Base-by-base conservation (phyloP, 2,329 filamentous ascomycete species). In the Fusarium sp. region DNA sequence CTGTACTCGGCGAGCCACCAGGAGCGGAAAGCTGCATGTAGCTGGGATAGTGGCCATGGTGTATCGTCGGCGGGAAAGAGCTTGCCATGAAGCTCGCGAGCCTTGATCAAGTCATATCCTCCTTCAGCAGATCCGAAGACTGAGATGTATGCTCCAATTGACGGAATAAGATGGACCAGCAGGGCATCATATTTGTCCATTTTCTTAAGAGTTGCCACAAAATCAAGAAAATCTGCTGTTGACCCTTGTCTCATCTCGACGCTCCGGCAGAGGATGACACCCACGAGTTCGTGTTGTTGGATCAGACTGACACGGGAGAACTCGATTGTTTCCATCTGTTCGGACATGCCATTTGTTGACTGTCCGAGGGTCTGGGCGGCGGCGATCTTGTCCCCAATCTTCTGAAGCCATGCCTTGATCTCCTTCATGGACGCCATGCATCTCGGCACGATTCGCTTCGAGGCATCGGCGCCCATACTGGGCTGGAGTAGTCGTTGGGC, bases 1-100 rank as follows among this genome's bases (percentile, higher is more conserved):
- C 92, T 96, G 80, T 97, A 97, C 75, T 98, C 93, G 31, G 93
- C 90, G 50, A 97, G 86, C 96, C 96, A 99, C 86, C 92, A 93
- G 4, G 91, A 88, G 59, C 88, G 86, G 11, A 94, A 86, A 4
- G 93, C 91, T 49, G 94, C 92, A 73, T 94, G 91, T 11, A 98
- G 85, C 72, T 90, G 91, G 14, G 90, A 84, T 38, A 97, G 78
- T 20, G 86, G 84, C 92, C 93, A 97, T 14, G 85, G 81, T 42
- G 90, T 83, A 64, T 89, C 87, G 54, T 93, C 91, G 49, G 87
- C 82, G 36, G 87, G 85, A 70, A 90, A 88, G 20, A 97, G 84
- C 34, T 88, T 83, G 13, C 85, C 80, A 75, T 97, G 89, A 1
- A 97, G 80, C 38, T 88, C 84, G 69, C 91, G 87, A 11, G 91